Evolutionary conservation across 2,329 filamentous ascomycete genomes (phyloP).

Genomic region (Neocucurbitaria cava): DNA sequence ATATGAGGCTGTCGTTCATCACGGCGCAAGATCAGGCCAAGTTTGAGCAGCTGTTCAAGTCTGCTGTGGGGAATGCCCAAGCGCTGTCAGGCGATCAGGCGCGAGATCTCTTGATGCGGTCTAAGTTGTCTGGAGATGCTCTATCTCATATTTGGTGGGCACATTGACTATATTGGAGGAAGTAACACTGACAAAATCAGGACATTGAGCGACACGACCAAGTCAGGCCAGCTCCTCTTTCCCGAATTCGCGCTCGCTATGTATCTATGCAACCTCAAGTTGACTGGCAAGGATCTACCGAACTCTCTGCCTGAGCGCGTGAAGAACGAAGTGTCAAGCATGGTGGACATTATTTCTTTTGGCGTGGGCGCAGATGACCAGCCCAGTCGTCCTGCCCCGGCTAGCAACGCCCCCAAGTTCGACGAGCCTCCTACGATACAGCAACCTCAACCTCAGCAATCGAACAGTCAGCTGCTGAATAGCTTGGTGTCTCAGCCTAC

Average conservation of each 20-base stretch:
- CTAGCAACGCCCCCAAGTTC: constrained; percentile 75
- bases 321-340: constrained; percentile 96
- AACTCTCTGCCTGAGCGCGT: constrained; percentile 79
- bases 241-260: constrained; percentile 97
- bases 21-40: constrained; percentile 93
- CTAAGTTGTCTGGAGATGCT: constrained; percentile 84
- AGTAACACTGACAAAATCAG: constrained; percentile 53
- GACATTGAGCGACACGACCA: constrained; percentile 93
- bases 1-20: constrained; percentile 93
- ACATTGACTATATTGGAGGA: constrained; percentile 21
- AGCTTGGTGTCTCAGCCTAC: constrained; percentile 62
- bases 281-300: constrained; percentile 86
- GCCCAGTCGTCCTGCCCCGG: constrained; percentile 56
- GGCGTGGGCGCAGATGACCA: constrained; percentile 76
- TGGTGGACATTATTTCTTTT: constrained; percentile 99
- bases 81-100: constrained; percentile 92
- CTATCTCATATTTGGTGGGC: constrained; percentile 89
- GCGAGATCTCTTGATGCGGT: constrained; percentile 85
- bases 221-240: constrained; percentile 94
- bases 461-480: constrained; percentile 68
- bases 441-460: constrained; percentile 68
- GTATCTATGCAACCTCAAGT: constrained; percentile 95
- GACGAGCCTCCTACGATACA: constrained; percentile 62
- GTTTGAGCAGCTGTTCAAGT: constrained; percentile 97
- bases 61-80: constrained; percentile 82